These are phyloP conservation scores for Fraxinus americana DNA, from an alignment of 257 asterid genomes.

Conservation along the genomic window DNA sequence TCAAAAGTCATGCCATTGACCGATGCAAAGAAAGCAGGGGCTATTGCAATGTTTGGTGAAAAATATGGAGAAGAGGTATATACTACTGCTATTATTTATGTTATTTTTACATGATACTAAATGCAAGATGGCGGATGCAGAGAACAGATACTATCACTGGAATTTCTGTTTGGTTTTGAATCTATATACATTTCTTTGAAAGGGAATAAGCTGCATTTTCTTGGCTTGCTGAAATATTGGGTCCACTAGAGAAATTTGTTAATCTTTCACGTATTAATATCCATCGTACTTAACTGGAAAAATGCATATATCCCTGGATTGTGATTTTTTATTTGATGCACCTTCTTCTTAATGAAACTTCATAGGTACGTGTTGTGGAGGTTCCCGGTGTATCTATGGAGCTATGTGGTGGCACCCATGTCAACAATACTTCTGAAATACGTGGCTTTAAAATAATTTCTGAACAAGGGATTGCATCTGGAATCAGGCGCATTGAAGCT, in stretches of 20 bases:
- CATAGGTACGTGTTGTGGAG: conserved; percentile 91
- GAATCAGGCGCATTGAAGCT: conserved; percentile 89
- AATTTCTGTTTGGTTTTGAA: neutral
- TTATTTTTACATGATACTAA: conserved; percentile 1
- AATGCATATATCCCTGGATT: neutral
- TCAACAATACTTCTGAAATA: conserved; percentile 68
- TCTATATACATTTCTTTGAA: neutral
- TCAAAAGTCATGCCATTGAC: conserved; percentile 72
- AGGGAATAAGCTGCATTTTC: neutral
- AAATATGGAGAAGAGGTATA: conserved; percentile 89
- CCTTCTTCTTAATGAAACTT: conserved; percentile 10
- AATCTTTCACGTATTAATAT: conserved; percentile 4
- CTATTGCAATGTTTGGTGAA: conserved; percentile 97
- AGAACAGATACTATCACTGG: neutral
- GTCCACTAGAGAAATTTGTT: neutral
- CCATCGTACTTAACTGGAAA: neutral
- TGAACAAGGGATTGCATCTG: conserved; percentile 89
- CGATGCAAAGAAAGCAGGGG: conserved; percentile 95
- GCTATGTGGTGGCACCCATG: conserved; percentile 97
- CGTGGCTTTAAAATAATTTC: conserved; percentile 89
- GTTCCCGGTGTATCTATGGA: conserved; percentile 97
- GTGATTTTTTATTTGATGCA: conserved; percentile 4
- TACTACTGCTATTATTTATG: conserved; percentile 1
- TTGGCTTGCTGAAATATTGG: neutral
- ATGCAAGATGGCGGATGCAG: neutral